phyloP scores from a whole-genome alignment of 1,284 basidiomycete species.

The Naganishia sp. region DNA sequence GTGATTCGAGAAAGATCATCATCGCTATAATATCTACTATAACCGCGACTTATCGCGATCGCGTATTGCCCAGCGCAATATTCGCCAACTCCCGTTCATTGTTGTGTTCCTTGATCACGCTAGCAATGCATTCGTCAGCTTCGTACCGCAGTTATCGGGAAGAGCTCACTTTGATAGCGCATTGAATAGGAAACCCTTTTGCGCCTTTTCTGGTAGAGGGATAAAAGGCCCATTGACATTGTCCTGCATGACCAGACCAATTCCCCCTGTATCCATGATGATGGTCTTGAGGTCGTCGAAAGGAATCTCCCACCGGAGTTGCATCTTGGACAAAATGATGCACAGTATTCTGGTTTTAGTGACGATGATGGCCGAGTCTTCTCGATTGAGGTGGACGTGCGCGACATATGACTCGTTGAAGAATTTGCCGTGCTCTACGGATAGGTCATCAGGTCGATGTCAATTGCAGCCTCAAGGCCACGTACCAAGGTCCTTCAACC shows the following conservation, averaged over 20 bases:
- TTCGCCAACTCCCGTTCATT: constrained; percentile 25
- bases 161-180: constrained; percentile 18
- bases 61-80: neutral
- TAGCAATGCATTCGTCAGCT: neutral
- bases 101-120: constrained; percentile 25
- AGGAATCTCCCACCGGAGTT: constrained; percentile 88
- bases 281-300: constrained; percentile 85
- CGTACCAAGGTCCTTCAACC: constrained; percentile 78
- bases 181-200: constrained; percentile 61
- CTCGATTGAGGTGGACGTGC: constrained; percentile 78
- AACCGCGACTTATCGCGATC: neutral
- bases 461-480: neutral
- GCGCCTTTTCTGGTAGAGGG: constrained; percentile 57
- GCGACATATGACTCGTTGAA: constrained; percentile 86
- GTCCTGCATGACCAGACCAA: constrained; percentile 70
- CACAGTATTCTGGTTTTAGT: constrained; percentile 77
- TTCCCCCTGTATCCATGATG: constrained; percentile 82
- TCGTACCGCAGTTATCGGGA: no score
- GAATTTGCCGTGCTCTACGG: constrained; percentile 72
- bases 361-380: constrained; percentile 80
- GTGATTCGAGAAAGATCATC: no score
- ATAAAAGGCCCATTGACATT: constrained; percentile 61
- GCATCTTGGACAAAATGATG: constrained; percentile 81
- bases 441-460: constrained; percentile 31
- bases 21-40: neutral